Conservation (phyloP, 2,329 filamentous ascomycete genomes). For the Ploettnerulaceae sp. region DNA sequence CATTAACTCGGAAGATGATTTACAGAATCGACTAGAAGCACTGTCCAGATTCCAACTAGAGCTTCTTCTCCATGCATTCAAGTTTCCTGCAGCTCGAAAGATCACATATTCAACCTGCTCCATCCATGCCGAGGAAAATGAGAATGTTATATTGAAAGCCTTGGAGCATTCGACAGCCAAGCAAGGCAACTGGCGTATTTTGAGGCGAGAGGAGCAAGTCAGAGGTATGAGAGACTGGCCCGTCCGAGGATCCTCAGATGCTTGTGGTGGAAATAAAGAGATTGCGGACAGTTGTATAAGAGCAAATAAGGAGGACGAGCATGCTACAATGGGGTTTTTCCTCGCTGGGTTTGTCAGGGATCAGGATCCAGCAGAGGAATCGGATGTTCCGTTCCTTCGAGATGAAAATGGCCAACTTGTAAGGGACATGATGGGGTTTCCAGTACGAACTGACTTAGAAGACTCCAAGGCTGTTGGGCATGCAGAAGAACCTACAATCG, state of each 20-base stretch:
- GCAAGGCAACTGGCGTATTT: slow-evolving; percentile 69
- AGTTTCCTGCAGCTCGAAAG: slow-evolving; percentile 67
- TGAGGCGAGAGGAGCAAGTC: slow-evolving; percentile 68
- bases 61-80: slow-evolving; percentile 78
- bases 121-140: slow-evolving; percentile 81
- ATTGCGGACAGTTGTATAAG: slow-evolving; percentile 74
- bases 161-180: slow-evolving; percentile 63
- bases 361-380: not conserved
- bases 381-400: slow-evolving; percentile 32
- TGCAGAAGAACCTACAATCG: slow-evolving; percentile 19
- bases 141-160: slow-evolving; percentile 71
- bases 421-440: slow-evolving; percentile 39
- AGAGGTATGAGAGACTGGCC: slow-evolving; percentile 71
- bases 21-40: slow-evolving; percentile 62
- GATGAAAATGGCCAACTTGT: slow-evolving; percentile 51
- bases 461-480: slow-evolving; percentile 11
- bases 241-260: slow-evolving; percentile 51
- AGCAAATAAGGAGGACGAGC: slow-evolving; percentile 72
- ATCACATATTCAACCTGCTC: slow-evolving; percentile 96
- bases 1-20: slow-evolving; percentile 49
- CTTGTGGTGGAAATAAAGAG: slow-evolving; percentile 44
- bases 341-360: slow-evolving; percentile 74
- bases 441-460: slow-evolving; percentile 31
- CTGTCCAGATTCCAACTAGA: slow-evolving; percentile 78
- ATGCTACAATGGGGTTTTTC: slow-evolving; percentile 93